Percentiles rank a stretch among this genome's conserved stretches.
Evolutionary conservation across 2,329 filamentous ascomycete species (phyloP).

Genomic region (Rhinocladiella similis): DNA sequence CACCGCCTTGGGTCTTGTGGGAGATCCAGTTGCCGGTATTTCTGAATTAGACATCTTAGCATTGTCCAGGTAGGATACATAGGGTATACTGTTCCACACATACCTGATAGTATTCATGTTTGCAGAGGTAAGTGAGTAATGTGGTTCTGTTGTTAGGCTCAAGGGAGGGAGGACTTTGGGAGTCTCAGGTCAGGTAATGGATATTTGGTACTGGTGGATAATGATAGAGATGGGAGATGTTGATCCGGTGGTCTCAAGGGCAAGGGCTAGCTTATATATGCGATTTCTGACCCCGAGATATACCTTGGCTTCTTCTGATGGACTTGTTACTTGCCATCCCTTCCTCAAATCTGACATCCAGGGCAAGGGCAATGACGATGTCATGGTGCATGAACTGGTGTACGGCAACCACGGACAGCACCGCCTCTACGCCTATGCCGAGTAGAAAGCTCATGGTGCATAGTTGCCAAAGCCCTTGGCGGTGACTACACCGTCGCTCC

Average conservation of each 20-base stretch:
- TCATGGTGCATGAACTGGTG: constrained; percentile 1
- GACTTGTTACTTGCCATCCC: background rate
- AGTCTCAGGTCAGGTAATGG: no score
- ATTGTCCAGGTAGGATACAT: background rate
- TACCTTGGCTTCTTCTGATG: no score
- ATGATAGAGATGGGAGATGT: no score
- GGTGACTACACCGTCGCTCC: no score
- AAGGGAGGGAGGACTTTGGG: no score
- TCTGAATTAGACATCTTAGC: background rate
- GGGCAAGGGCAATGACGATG: constrained; percentile 1
- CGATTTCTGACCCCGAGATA: no score
- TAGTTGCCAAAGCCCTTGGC: no score
- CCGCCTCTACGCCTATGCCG: background rate
- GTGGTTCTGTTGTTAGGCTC: background rate
- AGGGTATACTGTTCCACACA: background rate
- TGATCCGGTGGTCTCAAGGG: background rate
- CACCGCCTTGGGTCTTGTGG: constrained; percentile 22
- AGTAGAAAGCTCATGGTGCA: no score
- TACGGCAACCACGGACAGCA: no score
- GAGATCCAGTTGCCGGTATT: constrained; percentile 22
- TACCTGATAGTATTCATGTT: background rate
- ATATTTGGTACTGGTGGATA: background rate
- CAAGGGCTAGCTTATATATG: background rate
- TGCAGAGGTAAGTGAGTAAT: background rate
- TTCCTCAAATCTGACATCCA: background rate